Conservation (phyloP, 208 protist species). For the Crithidia expoeki region DNA sequence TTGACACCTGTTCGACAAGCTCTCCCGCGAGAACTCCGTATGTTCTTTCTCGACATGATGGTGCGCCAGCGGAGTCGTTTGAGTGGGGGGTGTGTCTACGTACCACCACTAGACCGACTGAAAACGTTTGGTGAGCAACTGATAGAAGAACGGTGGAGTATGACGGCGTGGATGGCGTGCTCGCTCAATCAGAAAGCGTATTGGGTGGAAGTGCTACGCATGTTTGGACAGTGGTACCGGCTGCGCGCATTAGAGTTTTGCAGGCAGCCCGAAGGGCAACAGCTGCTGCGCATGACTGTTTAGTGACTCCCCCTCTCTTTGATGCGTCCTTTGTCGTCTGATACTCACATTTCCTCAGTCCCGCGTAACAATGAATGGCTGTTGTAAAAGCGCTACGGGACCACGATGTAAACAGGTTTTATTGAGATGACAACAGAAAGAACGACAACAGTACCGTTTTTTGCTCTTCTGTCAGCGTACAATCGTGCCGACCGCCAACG, state of each 20-base stretch:
- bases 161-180: constrained; percentile 55
- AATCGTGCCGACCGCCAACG: too few species aligned
- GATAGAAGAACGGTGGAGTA: constrained; percentile 14
- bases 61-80: constrained; percentile 27
- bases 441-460: neutral
- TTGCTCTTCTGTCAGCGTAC: too few species aligned
- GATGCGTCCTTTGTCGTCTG: too few species aligned
- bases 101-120: constrained; percentile 27
- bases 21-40: constrained; percentile 31
- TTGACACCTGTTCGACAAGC: constrained; percentile 13
- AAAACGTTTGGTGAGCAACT: neutral
- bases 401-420: neutral
- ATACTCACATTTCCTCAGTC: too few species aligned
- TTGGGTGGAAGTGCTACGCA: constrained; percentile 52
- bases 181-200: constrained; percentile 36
- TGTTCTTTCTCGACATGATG: constrained; percentile 34
- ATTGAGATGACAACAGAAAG: neutral
- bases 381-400: too few species aligned
- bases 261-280: neutral
- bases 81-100: constrained; percentile 42
- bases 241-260: constrained; percentile 64
- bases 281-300: constrained; percentile 10
- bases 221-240: constrained; percentile 85
- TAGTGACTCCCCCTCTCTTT: neutral
- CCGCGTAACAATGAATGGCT: too few species aligned